A percentile compares a stretch with the other conserved stretches of the same genome.
Conservation (phyloP, 352 stramenopile species). For the Globisporangium okanoganense region DNA sequence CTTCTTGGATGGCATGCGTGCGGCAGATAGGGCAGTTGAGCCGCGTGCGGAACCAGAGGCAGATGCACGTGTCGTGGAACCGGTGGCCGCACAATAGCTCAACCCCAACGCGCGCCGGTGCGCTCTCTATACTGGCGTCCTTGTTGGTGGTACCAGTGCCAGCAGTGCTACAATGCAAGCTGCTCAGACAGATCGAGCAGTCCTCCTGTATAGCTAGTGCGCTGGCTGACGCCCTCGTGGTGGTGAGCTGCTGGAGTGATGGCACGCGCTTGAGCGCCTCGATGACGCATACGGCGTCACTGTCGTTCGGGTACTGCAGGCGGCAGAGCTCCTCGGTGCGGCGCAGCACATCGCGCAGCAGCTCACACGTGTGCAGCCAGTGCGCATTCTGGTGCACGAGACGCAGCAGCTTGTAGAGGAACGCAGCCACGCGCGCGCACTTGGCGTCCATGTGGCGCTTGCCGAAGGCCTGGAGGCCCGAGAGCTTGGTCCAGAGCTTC, state of each 20-base stretch:
- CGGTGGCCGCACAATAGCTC: constrained; percentile 54
- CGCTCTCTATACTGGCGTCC: neutral
- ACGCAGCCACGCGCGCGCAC: constrained; percentile 33
- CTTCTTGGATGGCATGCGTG: constrained; percentile 6
- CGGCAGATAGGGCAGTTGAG: constrained; percentile 68
- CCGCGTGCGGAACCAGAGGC: constrained; percentile 55
- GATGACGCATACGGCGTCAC: constrained; percentile 36
- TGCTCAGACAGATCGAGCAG: constrained; percentile 64
- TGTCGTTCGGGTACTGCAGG: constrained; percentile 51
- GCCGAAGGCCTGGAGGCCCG: constrained; percentile 34
- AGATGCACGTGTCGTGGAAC: constrained; percentile 79
- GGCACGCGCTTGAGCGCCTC: constrained; percentile 34
- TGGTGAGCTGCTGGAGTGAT: constrained; percentile 2
- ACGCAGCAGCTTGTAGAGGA: constrained; percentile 46
- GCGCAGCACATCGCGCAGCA: constrained; percentile 49
- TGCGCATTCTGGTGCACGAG: constrained; percentile 33
- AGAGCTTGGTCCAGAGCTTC: constrained; percentile 33
- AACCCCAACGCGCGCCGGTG: constrained; percentile 21
- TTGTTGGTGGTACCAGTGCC: too few species aligned
- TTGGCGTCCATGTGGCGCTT: constrained; percentile 51
- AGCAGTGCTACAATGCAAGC: constrained; percentile 10
- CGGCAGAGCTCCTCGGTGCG: constrained; percentile 38
- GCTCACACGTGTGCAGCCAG: constrained; percentile 42
- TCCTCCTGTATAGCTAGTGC: constrained; percentile 2
- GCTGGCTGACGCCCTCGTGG: neutral